These are phyloP conservation scores for Sphagnum tenellum DNA, from an alignment of 225 moss, liverwort and hornwort genomes.

Conservation along the genomic window DNA sequence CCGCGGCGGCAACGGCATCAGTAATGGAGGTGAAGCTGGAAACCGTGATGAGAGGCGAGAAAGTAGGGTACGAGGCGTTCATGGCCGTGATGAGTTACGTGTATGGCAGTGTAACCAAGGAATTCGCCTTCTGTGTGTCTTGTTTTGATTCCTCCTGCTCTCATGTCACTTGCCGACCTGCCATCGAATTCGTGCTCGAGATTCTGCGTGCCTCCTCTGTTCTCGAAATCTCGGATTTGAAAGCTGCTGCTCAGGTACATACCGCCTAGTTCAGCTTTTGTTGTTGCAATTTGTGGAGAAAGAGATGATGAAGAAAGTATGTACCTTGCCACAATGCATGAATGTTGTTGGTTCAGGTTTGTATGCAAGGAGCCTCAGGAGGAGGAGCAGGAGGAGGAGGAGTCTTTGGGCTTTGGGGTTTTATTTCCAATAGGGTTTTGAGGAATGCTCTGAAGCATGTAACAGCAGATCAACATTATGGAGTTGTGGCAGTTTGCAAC, in stretches of 20 bases:
- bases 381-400: no score
- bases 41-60: conserved; percentile 29
- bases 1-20: conserved; percentile 10
- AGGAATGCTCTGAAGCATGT: no score
- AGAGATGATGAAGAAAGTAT: no score
- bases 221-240: conserved; percentile 45
- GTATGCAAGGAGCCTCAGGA: no score
- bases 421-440: no score
- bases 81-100: conserved; percentile 52
- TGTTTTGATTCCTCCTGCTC: conserved; percentile 49
- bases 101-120: conserved; percentile 51
- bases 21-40: conserved; percentile 40
- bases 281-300: no score
- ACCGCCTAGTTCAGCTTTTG: no score
- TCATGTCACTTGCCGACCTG: conserved; percentile 63
- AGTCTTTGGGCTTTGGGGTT: no score
- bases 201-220: conserved; percentile 48
- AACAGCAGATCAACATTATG: no score
- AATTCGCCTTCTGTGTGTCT: conserved; percentile 20
- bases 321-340: no score
- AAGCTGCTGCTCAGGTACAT: conserved; percentile 53
- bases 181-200: conserved; percentile 62
- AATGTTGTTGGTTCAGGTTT: no score
- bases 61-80: conserved; percentile 59
- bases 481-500: no score